A percentile compares a stretch with the other conserved stretches of the same genome.
Evolutionary conservation across 129 eudicot genomes (phyloP).

Genomic region (Centaurea solstitialis): DNA sequence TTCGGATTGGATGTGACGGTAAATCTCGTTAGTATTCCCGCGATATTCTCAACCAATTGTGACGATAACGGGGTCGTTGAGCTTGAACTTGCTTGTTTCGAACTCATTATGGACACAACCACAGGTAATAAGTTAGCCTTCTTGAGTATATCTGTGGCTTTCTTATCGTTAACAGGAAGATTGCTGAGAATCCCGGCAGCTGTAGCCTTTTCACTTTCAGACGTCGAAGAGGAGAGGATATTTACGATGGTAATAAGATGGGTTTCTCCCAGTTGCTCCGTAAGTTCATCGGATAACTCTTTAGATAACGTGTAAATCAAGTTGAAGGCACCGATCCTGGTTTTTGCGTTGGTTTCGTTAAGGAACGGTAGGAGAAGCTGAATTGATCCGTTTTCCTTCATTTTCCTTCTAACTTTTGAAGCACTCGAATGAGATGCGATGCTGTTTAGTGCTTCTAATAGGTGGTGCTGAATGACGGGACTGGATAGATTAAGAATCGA

Average conservation of each 20-base stretch:
- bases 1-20: slow-evolving; percentile 61
- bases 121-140: slow-evolving; percentile 62
- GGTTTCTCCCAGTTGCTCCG: slow-evolving; percentile 58
- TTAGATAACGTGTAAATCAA: slow-evolving; percentile 61
- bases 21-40: slow-evolving; percentile 64
- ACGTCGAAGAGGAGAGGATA: slow-evolving; percentile 48
- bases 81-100: slow-evolving; percentile 25
- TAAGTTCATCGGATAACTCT: slow-evolving; percentile 54
- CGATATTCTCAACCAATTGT: slow-evolving; percentile 53
- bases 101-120: slow-evolving; percentile 51
- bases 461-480: slow-evolving; percentile 61
- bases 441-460: slow-evolving; percentile 71
- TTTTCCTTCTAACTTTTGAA: slow-evolving; percentile 64
- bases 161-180: slow-evolving; percentile 59
- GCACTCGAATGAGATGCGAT: slow-evolving; percentile 62
- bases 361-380: slow-evolving; percentile 71
- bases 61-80: slow-evolving; percentile 26
- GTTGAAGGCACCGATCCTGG: slow-evolving; percentile 53
- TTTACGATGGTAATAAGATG: slow-evolving; percentile 48
- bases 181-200: slow-evolving; percentile 76
- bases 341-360: slow-evolving; percentile 37
- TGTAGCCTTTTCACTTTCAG: slow-evolving; percentile 62
- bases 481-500: slow-evolving; percentile 76
- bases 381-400: slow-evolving; percentile 81
- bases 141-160: slow-evolving; percentile 64